These are phyloP conservation scores for Spathaspora gorwiae DNA, from an alignment of 805 yeast genomes.

Conservation along the genomic window DNA sequence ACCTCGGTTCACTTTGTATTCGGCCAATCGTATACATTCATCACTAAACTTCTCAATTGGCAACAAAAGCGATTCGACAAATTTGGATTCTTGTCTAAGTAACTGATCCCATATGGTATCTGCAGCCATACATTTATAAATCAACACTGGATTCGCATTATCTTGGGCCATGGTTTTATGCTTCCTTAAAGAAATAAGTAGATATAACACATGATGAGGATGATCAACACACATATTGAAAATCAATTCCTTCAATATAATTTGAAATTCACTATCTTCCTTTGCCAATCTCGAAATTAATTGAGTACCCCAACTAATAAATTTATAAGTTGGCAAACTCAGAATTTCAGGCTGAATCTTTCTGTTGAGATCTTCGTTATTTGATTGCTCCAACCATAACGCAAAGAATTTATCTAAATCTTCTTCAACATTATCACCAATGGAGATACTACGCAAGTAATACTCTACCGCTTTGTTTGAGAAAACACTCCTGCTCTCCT, in stretches of 20 bases:
- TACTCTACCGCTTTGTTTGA: slow-evolving; percentile 52
- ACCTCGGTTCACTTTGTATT: slow-evolving; percentile 35
- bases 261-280: slow-evolving; percentile 53
- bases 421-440: slow-evolving; percentile 40
- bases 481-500: slow-evolving; percentile 37
- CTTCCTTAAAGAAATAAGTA: slow-evolving; percentile 52
- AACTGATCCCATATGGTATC: slow-evolving; percentile 43
- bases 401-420: slow-evolving; percentile 75
- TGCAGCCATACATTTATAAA: slow-evolving; percentile 48
- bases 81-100: slow-evolving; percentile 17
- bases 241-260: slow-evolving; percentile 44
- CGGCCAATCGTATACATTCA: slow-evolving; percentile 49
- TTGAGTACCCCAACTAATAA: slow-evolving; percentile 81
- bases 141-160: slow-evolving; percentile 30
- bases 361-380: slow-evolving; percentile 39
- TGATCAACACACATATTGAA: slow-evolving; percentile 46
- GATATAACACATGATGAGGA: slow-evolving; percentile 71
- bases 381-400: slow-evolving; percentile 69
- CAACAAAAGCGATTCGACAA: slow-evolving; percentile 24
- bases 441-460: slow-evolving; percentile 52
- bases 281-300: slow-evolving; percentile 62
- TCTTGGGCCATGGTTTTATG: slow-evolving; percentile 32
- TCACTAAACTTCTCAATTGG: slow-evolving; percentile 51
- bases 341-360: slow-evolving; percentile 34
- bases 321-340: slow-evolving; percentile 52